Evolutionary conservation across 2,329 filamentous ascomycete genomes (phyloP), one percentile per base, ranked within the genome.

Genomic region (Trichoderma arundinaceum): DNA sequence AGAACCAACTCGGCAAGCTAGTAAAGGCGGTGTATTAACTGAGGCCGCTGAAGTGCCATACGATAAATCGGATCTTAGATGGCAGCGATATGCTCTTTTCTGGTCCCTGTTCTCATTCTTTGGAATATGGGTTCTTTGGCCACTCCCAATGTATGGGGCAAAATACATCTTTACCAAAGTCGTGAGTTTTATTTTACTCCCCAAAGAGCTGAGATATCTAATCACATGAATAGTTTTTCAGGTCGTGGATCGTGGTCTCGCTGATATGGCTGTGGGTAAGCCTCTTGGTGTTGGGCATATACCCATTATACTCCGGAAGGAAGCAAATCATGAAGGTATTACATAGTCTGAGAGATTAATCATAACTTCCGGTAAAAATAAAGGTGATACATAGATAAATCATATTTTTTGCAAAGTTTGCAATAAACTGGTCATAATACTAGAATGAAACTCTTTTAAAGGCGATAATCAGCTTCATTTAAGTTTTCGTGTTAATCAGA

Each of bases 201-300:
- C 22, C 22, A 28, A 28, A 28, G 4, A n/a, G 1, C 1, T 3
- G 7, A 1, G 12, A 9, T 2, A 8, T 15, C 58, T 62, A 44
- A 62, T n/a, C 7, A 10, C 6, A 13, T 43, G 22, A 19, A 43
- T 9, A 62, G 58, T 62, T 62, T 15, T 62, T 62, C 22, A 43
- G 48, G 41, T 51, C 58, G 3, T 62, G 58, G 58, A 22, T 62
- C 39, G n/a, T 51, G 48, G 58, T 62, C 13, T 62, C 58, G 15
- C 46, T 62, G 2, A 52, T 53, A 44, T 62, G 58, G 58, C 39
- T 62, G n/a, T 62, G 58, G 58, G 39, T 19, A 62, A 62, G 48
- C 8, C 38, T 62, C 4, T 7, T 62, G 0, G 52, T 62, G 15
- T 19, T 62, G 15, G 48, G 58, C 10, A 1, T 62, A 38, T 62